Evolutionary conservation across 1,139 yeast species (phyloP).

Genomic region (Debaryomyces sp.): DNA sequence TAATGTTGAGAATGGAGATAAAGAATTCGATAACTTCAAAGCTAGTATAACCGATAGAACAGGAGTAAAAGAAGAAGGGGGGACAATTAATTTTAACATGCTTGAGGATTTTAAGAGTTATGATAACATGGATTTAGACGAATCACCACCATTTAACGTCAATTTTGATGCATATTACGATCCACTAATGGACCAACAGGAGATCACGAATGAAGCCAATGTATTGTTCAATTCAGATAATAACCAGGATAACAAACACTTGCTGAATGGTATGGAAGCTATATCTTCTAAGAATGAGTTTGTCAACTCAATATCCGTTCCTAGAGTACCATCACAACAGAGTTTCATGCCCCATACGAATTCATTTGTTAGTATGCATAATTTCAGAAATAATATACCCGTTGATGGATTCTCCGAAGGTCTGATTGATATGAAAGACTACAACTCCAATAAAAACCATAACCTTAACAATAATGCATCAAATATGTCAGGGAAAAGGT

Average conservation of each 20-base stretch:
- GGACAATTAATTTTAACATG: conserved; percentile 19
- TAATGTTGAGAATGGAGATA: conserved; percentile 1
- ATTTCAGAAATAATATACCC: neutral
- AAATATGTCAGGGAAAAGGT: conserved; percentile 13
- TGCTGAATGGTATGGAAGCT: neutral
- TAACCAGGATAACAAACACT: neutral
- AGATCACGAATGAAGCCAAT: neutral
- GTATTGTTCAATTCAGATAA: conserved; percentile 1
- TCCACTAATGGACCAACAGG: conserved; percentile 11
- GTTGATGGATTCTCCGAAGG: conserved; percentile 15
- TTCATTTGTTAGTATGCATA: neutral
- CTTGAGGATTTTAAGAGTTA: conserved; percentile 34
- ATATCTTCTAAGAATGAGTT: neutral
- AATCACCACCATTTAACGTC: conserved; percentile 43
- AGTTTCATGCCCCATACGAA: neutral
- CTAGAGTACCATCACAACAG: conserved; percentile 4
- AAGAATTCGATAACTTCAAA: neutral
- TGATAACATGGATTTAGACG: conserved; percentile 42
- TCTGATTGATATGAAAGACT: conserved; percentile 16
- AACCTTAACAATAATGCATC: conserved; percentile 14
- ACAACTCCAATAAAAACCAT: neutral
- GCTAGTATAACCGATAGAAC: neutral
- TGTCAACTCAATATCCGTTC: neutral
- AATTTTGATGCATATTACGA: conserved; percentile 35
- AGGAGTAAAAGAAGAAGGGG: neutral